phyloP scores from a whole-genome alignment of 2,329 filamentous ascomycete species.

The Penicillium brevicompactum region DNA sequence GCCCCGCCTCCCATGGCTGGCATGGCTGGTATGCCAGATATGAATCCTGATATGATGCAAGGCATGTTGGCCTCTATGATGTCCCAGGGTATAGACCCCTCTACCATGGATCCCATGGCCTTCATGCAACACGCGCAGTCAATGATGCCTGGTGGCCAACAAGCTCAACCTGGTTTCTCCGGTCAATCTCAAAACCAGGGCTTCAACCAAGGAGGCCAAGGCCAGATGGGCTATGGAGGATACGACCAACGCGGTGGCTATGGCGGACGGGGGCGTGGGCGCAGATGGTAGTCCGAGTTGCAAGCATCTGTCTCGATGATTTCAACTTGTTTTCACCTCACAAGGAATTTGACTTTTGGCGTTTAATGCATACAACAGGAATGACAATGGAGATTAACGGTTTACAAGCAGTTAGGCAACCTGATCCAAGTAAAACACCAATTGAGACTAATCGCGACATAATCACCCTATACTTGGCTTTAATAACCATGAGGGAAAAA shows the following conservation, averaged over 20 bases:
- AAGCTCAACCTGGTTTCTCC: conserved; percentile 37
- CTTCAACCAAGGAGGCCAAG: conserved; percentile 40
- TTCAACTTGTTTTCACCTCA: background rate
- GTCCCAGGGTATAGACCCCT: conserved; percentile 56
- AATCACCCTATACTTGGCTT: too few species aligned
- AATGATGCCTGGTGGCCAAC: conserved; percentile 49
- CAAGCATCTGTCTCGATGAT: conserved; percentile 11
- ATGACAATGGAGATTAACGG: conserved; percentile 1
- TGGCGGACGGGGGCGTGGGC: conserved; percentile 42
- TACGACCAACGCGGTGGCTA: conserved; percentile 44
- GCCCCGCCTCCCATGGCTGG: conserved; percentile 38
- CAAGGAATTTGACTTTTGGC: conserved; percentile 18
- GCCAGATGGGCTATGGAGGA: conserved; percentile 47
- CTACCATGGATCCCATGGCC: conserved; percentile 55
- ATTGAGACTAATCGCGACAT: background rate
- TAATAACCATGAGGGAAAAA: background rate
- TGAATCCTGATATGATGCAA: conserved; percentile 60
- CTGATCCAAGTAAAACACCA: conserved; percentile 10
- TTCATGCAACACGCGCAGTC: conserved; percentile 58
- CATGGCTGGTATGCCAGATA: conserved; percentile 52
- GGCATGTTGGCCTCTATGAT: conserved; percentile 60
- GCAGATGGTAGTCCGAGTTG: conserved; percentile 38
- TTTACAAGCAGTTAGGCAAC: background rate
- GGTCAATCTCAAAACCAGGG: conserved; percentile 36
- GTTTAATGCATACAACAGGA: conserved; percentile 21